Conservation (phyloP, 176 grass and related monocot species). For the Dendrocalamus sinicus region DNA sequence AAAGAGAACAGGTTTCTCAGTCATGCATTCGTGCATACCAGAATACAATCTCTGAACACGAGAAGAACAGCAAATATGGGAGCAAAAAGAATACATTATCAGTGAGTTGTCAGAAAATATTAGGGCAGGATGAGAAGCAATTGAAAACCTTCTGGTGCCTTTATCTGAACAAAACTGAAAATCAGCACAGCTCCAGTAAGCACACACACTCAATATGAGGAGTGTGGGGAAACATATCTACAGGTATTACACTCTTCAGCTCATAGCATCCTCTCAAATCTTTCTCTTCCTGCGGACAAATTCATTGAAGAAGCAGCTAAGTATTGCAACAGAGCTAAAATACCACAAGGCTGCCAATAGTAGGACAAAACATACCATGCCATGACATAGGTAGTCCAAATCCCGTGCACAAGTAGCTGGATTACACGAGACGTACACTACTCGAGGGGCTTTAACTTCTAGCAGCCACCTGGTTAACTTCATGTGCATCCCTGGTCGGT, state of each 20-base stretch:
- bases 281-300: constrained; percentile 58
- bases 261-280: constrained; percentile 71
- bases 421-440: constrained; percentile 93
- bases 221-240: constrained; percentile 97
- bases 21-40: not conserved
- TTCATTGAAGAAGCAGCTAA: constrained; percentile 36
- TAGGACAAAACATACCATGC: constrained; percentile 64
- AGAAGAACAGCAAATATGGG: not conserved
- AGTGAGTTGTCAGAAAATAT: not conserved
- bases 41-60: constrained; percentile 2
- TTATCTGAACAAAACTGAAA: constrained; percentile 16
- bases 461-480: constrained; percentile 95
- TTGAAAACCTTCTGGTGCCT: constrained; percentile 31
- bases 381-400: constrained; percentile 95
- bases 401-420: constrained; percentile 87
- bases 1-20: not conserved
- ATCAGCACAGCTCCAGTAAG: constrained; percentile 69
- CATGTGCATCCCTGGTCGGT: constrained; percentile 92
- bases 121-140: not conserved
- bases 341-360: not conserved
- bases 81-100: not conserved
- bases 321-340: constrained; percentile 5
- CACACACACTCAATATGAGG: constrained; percentile 98
- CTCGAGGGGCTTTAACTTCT: constrained; percentile 72
- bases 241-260: constrained; percentile 72